Base-by-base conservation (phyloP, 2,329 filamentous ascomycete genomes). In the Xylariaceae sp. region DNA sequence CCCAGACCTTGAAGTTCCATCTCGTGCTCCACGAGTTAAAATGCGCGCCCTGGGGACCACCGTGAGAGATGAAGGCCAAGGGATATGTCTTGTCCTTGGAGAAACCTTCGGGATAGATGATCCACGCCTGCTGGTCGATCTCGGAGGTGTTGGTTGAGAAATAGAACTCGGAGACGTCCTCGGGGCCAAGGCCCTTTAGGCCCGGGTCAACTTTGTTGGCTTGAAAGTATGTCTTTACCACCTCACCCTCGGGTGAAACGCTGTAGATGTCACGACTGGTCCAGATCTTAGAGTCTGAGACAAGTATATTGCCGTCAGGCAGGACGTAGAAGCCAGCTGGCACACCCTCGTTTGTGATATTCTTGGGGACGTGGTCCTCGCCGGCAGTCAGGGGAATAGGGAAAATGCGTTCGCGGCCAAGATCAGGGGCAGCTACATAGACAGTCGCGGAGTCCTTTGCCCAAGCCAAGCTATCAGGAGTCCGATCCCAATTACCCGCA, bases 1-100 rank as follows among this genome's bases (percentile, higher is more conserved):
- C 82, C 69, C 82, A 84, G 41, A 82, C 74, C 29, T 79, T 79
- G 16, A 79, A 79, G 64, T 83, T 82, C 81, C 80, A 82, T 5
- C 80, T 72, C 4, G 79, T 82, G 46, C 75, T 79, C 80, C 80
- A 83, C 34, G 75, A 74, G 62, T 82, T 80, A 57, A 74, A 78
- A 73, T 80, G 81, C 2, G 79, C 78, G 19, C 79, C 78, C 61
- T 83, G 81, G 0, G 82, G 82, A 0, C 81, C 81, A 26, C 82
- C 82, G 56, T 84, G 82, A 8, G 82, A 76, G 58, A 84, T 67
- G 64, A 81, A 84, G 2, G 80, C 80, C 12, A 84, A 64, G 5
- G 82, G 82, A 60, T 84, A 84, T 60, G 76, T 81, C 62, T 80
- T 73, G 61, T 57, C 65, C 53, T 66, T 63, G 52, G 69, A 69